phyloP scores from a whole-genome alignment of 768 basidiomycete genomes.

The Russula vinacea region DNA sequence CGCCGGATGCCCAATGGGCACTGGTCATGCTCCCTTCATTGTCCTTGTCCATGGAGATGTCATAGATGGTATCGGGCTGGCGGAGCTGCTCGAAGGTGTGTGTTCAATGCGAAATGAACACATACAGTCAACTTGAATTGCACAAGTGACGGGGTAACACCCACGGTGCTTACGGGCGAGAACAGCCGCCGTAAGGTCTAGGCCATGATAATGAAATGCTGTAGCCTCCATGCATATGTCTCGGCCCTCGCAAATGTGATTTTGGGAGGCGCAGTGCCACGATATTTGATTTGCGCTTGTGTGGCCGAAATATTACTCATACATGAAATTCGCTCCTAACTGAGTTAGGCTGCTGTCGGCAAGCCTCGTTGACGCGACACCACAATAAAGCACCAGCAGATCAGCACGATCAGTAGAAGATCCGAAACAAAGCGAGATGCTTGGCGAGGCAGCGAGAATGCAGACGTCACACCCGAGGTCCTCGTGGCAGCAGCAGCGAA shows the following conservation, averaged over 20 bases:
- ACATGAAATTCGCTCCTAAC: conserved; percentile 1
- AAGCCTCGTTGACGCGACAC: conserved; percentile 12
- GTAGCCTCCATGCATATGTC: not conserved
- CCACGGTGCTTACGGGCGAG: not conserved
- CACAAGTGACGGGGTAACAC: not conserved
- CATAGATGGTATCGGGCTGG: not conserved
- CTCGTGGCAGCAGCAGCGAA: not conserved
- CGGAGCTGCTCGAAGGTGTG: not conserved
- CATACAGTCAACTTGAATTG: not conserved
- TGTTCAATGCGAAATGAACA: not conserved
- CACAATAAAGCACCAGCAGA: conserved; percentile 5
- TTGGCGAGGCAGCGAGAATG: too few relatives aligned
- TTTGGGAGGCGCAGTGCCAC: not conserved
- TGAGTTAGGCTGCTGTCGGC: not conserved
- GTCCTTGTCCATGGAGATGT: not conserved
- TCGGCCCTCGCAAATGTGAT: conserved; percentile 5
- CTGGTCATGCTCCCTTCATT: not conserved
- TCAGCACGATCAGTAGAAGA: not conserved
- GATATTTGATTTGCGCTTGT: not conserved
- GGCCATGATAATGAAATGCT: not conserved
- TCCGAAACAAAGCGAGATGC: not conserved
- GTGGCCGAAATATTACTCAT: not conserved
- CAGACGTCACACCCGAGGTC: not conserved
- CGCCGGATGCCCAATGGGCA: not conserved
- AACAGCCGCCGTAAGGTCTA: not conserved